Base-by-base conservation (phyloP, 495 filamentous ascomycete species). In the Tuber umbilicatum region DNA sequence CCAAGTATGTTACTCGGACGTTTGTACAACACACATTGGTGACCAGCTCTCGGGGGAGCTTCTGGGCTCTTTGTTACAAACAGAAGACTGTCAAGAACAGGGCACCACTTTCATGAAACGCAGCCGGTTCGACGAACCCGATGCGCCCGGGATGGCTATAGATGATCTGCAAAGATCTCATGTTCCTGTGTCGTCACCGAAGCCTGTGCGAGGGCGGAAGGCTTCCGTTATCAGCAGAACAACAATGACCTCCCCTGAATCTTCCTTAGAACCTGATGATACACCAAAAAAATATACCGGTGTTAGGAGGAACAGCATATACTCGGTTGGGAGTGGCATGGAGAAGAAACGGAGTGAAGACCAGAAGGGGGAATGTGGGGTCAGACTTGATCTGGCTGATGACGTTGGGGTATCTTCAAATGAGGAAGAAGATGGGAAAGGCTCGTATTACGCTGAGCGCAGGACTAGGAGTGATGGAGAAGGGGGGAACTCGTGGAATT, bases 1-100 rank as follows among this genome's bases (percentile, higher is more conserved):
- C 75, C 93, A 97, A 72, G 85, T 85, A 14, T 84, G 89, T 4
- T 97, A 95, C 86, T 95, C 91, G 74, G 87, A 87, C 76, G 85
- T 98, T 37, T 89, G 85, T 78, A 93, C 80, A 67, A 74, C 76
- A 43, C 80, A 81, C 71, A 74, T 78, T 40, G 76, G 76, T 47
- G 73, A 81, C 42, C 73, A 76, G 19, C 69, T 73, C 21, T 79
- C 77, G 27, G 77, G 72, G 38, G 73, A 42, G 2, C n/a, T 55
- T 41, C 37, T 76, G 47, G 77, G 74, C 40, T 64, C 72, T 39
- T 31, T 70, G 55, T 72, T 67, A 47, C 55, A 78, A 27, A 12
- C 68, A 9, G 31, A 17, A 35, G 41, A 40, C 31, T 27, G 21
- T 45, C 69, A 78, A 40, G 68, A 64, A 69, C 67, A 74, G 39